A percentile compares a stretch with the other conserved stretches of the same genome.
These are phyloP conservation scores for Artemisia tridentata DNA, from an alignment of 129 eudicot species.

Conservation along the genomic window DNA sequence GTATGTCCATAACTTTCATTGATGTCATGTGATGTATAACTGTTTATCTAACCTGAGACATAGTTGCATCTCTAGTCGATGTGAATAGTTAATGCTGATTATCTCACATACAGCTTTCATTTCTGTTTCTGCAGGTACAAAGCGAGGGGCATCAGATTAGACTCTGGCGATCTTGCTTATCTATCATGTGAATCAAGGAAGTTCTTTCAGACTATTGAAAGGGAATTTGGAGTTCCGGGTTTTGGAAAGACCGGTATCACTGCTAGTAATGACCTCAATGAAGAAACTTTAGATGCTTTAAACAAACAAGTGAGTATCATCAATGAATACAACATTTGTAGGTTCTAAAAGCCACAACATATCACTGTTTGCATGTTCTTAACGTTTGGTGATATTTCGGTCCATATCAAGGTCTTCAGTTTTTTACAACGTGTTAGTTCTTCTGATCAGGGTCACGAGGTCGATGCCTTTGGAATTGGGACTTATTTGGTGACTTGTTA, in stretches of 20 bases:
- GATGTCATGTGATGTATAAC: background rate
- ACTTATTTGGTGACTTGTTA: constrained; percentile 95
- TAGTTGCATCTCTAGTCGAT: background rate
- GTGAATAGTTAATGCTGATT: background rate
- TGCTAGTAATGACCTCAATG: constrained; percentile 97
- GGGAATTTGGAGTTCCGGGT: constrained; percentile 66
- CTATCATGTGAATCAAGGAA: constrained; percentile 84
- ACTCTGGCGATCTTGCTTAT: constrained; percentile 98
- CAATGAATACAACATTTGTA: background rate
- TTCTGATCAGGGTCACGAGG: constrained; percentile 78
- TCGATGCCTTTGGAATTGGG: constrained; percentile 94
- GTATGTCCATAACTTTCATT: constrained; percentile 39
- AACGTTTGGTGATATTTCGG: too few species aligned
- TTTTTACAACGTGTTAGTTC: background rate
- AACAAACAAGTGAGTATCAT: constrained; percentile 76
- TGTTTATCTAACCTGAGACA: background rate
- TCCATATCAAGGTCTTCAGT: too few species aligned
- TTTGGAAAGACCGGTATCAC: constrained; percentile 80
- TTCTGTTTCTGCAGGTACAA: constrained; percentile 59
- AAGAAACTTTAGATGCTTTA: constrained; percentile 90
- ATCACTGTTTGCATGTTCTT: too few species aligned
- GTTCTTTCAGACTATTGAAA: constrained; percentile 70
- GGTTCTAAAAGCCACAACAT: background rate
- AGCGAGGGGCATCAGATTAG: constrained; percentile 85
- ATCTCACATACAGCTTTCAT: background rate